Percentiles rank a stretch among this genome's conserved stretches.
These are phyloP conservation scores for Aspergillus calidoustus DNA, from an alignment of 2,329 filamentous ascomycete species.

Conservation along the genomic window DNA sequence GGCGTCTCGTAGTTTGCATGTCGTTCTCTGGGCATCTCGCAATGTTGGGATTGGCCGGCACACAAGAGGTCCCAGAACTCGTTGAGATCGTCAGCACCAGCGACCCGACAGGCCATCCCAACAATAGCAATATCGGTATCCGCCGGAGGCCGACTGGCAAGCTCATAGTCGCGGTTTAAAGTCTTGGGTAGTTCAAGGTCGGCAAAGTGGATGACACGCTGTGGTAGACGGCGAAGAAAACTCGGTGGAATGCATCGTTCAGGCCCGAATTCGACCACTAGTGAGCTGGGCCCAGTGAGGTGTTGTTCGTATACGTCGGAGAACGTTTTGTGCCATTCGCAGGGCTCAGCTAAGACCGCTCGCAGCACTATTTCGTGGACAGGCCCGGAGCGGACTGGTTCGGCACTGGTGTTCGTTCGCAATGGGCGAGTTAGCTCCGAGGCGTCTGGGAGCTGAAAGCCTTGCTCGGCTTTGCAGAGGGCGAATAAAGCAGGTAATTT, in stretches of 20 bases:
- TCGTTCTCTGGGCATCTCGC: constrained; percentile 24
- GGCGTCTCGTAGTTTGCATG: constrained; percentile 23
- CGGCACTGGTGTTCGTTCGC: constrained; percentile 11
- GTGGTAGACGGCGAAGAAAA: constrained; percentile 15
- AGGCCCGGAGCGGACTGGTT: not conserved
- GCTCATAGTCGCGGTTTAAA: constrained; percentile 8
- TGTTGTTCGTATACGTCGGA: constrained; percentile 11
- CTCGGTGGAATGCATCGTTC: constrained; percentile 26
- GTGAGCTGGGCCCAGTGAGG: constrained; percentile 4
- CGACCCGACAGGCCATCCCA: constrained; percentile 40
- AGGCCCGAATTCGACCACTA: constrained; percentile 24
- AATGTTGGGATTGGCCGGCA: constrained; percentile 28
- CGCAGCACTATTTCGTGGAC: constrained; percentile 19
- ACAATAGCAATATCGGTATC: constrained; percentile 38
- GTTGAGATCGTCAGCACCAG: constrained; percentile 32
- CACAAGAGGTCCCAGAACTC: constrained; percentile 41
- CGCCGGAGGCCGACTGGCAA: constrained; percentile 3
- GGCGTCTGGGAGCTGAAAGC: constrained; percentile 21
- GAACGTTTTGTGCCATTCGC: constrained; percentile 24
- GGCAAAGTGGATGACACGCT: constrained; percentile 21
- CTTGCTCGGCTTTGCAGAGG: constrained; percentile 15
- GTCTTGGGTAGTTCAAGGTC: constrained; percentile 14
- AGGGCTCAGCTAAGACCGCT: constrained; percentile 19
- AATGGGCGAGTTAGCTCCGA: constrained; percentile 5
- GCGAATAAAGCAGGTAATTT: constrained; percentile 7